Evolutionary conservation across 2,329 filamentous ascomycete genomes (phyloP), one percentile per base, ranked within the genome.

Genomic region (Verticillium albo-atrum): DNA sequence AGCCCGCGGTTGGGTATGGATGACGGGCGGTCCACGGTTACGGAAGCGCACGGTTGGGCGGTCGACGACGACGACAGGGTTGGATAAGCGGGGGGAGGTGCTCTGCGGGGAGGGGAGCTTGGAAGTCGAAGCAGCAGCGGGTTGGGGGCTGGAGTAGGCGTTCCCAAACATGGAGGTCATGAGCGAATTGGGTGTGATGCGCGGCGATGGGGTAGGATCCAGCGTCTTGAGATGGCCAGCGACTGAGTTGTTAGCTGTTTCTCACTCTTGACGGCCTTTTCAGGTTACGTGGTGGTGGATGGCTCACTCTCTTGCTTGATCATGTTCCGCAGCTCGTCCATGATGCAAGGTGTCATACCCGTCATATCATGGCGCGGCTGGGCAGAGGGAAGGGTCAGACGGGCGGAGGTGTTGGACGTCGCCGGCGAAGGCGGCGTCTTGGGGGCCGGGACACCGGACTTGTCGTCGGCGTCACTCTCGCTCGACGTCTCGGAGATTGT

Each of bases 301-400:
- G 28, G 34, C 55, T 50, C 1, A 59, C 62, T 50, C 42, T 68
- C 67, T 37, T 67, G 64, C 28, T 64, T 62, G 52, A 68, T 64
- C 15, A 67, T 64, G 55, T 62, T 65, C n/a, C 62, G 61, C 54
- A 68, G 28, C 26, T 67, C 65, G 14, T 58, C 60, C 34, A 66
- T 25, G 37, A 65, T 57, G 23, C 65, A 58, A 3, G 64, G 60
- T 1, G 66, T 57, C 34, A 65, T 52, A 15, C 32, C 56, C 9
- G 51, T 57, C n/a, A 62, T 54, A 17, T 51, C 60, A 12, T 58
- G 42, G 14, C 59, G 62, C 32, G 62, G 20, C 15, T 35, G 50
- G 15, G 25, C 9, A 9, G 25, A n/a, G 6, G 51, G 26, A 12
- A 20, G 17, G 12, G 42, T 26, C 30, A 57, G 55, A 15, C 37